These are phyloP conservation scores for Hibiscus trionum DNA, from an alignment of 345 rosid genomes.

Conservation along the genomic window DNA sequence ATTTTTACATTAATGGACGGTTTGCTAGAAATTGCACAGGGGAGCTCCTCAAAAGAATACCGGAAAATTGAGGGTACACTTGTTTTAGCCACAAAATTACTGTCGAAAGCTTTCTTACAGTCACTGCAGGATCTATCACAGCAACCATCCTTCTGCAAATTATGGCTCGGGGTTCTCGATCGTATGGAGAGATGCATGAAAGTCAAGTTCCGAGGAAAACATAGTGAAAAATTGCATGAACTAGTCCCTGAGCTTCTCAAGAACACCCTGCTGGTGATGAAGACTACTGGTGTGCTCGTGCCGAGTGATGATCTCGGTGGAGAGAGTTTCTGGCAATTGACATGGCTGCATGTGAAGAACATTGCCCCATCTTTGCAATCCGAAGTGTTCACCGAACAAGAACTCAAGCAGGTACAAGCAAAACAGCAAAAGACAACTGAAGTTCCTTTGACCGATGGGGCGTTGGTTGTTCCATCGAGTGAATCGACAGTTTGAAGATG, in stretches of 20 bases:
- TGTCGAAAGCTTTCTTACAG: slow-evolving; percentile 58
- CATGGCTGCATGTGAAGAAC: slow-evolving; percentile 66
- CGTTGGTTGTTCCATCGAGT: slow-evolving; percentile 14
- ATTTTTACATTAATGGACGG: slow-evolving; percentile 58
- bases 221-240: slow-evolving; percentile 48
- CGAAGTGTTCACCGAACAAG: slow-evolving; percentile 52
- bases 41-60: slow-evolving; percentile 37
- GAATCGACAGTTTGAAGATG: slow-evolving; percentile 21
- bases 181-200: slow-evolving; percentile 56
- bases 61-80: slow-evolving; percentile 59
- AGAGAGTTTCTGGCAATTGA: slow-evolving; percentile 69
- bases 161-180: slow-evolving; percentile 61
- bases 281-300: slow-evolving; percentile 49
- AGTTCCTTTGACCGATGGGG: slow-evolving; percentile 14
- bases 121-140: slow-evolving; percentile 44
- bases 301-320: slow-evolving; percentile 52
- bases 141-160: slow-evolving; percentile 57
- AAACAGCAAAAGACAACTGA: slow-evolving; percentile 26
- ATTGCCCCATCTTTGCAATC: slow-evolving; percentile 47
- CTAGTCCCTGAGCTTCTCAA: slow-evolving; percentile 62
- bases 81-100: slow-evolving; percentile 49
- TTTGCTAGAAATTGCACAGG: slow-evolving; percentile 30
- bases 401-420: slow-evolving; percentile 39
- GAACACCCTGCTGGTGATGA: slow-evolving; percentile 62
- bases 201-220: slow-evolving; percentile 50